Evolutionary conservation across 768 basidiomycete species (phyloP).

Genomic region (Trametes coccinea): DNA sequence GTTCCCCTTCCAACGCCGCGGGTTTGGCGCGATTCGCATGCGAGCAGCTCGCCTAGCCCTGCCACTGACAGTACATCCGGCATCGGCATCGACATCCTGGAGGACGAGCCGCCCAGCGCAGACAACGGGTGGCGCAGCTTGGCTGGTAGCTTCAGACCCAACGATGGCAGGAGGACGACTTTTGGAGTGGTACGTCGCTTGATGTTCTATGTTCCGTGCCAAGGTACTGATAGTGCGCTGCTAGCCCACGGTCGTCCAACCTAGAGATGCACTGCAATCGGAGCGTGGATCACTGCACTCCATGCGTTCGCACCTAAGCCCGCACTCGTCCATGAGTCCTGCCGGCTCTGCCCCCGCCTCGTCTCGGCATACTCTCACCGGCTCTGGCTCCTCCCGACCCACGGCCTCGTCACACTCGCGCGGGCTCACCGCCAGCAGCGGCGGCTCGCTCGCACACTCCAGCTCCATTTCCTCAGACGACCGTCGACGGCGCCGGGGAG

Average conservation of each 20-base stretch:
- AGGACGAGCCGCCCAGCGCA: conserved; percentile 68
- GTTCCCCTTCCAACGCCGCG: conserved; percentile 29
- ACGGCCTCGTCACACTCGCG: conserved; percentile 42
- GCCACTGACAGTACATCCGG: conserved; percentile 22
- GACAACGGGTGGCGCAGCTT: conserved; percentile 62
- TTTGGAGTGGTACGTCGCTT: conserved; percentile 61
- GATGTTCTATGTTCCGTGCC: neutral
- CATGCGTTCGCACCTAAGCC: conserved; percentile 55
- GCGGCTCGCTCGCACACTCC: conserved; percentile 44
- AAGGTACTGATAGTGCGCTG: neutral
- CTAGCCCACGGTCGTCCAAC: conserved; percentile 48
- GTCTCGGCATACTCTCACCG: conserved; percentile 40
- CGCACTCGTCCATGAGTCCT: conserved; percentile 37
- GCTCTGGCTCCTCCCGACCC: conserved; percentile 58
- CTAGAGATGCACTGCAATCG: conserved; percentile 45
- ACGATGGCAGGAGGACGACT: conserved; percentile 44
- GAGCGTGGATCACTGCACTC: conserved; percentile 70
- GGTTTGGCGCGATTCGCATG: conserved; percentile 38
- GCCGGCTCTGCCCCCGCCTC: conserved; percentile 56
- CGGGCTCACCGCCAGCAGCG: conserved; percentile 23
- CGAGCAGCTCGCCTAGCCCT: conserved; percentile 15
- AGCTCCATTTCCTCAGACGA: conserved; percentile 58
- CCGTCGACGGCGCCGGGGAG: conserved; percentile 31
- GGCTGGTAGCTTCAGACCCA: conserved; percentile 39
- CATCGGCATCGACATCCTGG: conserved; percentile 59